These are phyloP conservation scores for Pleurotus platypus DNA, from an alignment of 768 basidiomycete genomes.

Conservation along the genomic window DNA sequence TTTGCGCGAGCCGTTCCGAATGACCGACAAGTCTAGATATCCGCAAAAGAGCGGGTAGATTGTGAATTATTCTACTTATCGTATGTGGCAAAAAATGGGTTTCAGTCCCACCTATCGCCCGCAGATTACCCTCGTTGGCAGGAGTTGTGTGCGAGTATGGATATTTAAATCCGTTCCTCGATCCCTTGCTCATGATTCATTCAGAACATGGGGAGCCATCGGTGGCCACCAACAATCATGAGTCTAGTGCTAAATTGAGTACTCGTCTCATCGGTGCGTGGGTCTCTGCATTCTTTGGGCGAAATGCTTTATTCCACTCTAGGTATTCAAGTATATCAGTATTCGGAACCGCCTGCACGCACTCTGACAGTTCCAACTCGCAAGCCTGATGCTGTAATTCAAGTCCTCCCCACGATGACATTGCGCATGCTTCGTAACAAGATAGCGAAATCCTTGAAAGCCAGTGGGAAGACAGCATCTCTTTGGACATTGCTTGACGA, in stretches of 20 bases:
- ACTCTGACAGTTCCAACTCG: too few relatives aligned
- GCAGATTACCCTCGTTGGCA: constrained; percentile 62
- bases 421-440: constrained; percentile 64
- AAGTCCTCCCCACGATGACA: constrained; percentile 67
- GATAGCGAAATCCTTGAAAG: constrained; percentile 46
- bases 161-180: constrained; percentile 7
- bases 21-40: constrained; percentile 44
- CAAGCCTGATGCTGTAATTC: constrained; percentile 25
- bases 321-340: constrained; percentile 21
- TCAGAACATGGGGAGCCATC: constrained; percentile 60
- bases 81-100: constrained; percentile 46
- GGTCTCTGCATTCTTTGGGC: background rate
- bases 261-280: constrained; percentile 57
- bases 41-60: constrained; percentile 68
- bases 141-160: constrained; percentile 58
- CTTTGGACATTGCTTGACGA: constrained; percentile 60
- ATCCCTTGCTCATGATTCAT: background rate
- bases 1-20: constrained; percentile 1
- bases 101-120: constrained; percentile 26
- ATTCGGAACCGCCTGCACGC: constrained; percentile 10
- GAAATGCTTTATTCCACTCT: background rate
- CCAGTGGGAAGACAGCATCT: background rate
- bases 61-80: constrained; percentile 83
- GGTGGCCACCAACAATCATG: constrained; percentile 23
- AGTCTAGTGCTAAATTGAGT: constrained; percentile 49